A percentile compares a stretch with the other conserved stretches of the same genome.
phyloP scores from a whole-genome alignment of 163 green algal genomes.

The Chloromonas sp. region DNA sequence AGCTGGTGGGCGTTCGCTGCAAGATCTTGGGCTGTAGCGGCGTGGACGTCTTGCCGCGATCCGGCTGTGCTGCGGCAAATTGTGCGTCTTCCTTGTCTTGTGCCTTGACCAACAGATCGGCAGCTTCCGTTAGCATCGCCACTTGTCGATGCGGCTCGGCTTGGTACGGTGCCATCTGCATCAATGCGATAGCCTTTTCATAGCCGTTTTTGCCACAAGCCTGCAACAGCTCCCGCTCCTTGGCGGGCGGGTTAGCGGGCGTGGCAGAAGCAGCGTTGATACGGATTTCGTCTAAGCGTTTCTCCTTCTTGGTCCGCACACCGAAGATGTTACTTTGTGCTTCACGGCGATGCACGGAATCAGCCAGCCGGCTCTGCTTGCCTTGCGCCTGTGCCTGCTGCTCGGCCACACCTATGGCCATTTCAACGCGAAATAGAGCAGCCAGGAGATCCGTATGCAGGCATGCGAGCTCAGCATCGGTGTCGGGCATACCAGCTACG shows the following conservation, averaged over 20 bases:
- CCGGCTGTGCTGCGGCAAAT: slow-evolving; percentile 26
- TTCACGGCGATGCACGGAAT: slow-evolving; percentile 12
- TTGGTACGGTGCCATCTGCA: slow-evolving; percentile 40
- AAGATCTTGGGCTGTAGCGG: slow-evolving; percentile 44
- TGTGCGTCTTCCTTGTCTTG: slow-evolving; percentile 45
- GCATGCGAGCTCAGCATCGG: slow-evolving; percentile 54
- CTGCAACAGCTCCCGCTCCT: slow-evolving; percentile 52
- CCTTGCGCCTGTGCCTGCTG: slow-evolving; percentile 21
- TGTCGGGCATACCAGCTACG: slow-evolving; percentile 46
- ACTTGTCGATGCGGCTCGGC: background rate
- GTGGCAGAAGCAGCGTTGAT: slow-evolving; percentile 15
- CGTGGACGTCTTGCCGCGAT: slow-evolving; percentile 2
- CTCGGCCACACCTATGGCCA: slow-evolving; percentile 43
- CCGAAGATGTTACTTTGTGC: slow-evolving; percentile 48
- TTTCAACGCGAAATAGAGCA: slow-evolving; percentile 45
- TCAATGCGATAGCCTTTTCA: slow-evolving; percentile 50
- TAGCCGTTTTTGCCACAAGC: slow-evolving; percentile 45
- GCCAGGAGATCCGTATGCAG: slow-evolving; percentile 55
- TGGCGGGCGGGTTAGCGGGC: slow-evolving; percentile 31
- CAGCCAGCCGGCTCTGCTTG: slow-evolving; percentile 7
- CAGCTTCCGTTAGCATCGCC: slow-evolving; percentile 40
- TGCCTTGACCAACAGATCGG: slow-evolving; percentile 31
- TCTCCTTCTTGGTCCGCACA: slow-evolving; percentile 33
- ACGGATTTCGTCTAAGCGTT: slow-evolving; percentile 23
- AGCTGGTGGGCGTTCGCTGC: slow-evolving; percentile 40